Evolutionary conservation across 2,329 filamentous ascomycete species (phyloP), one percentile per base, ranked within the genome.

Genomic region (Colletotrichum sp.): DNA sequence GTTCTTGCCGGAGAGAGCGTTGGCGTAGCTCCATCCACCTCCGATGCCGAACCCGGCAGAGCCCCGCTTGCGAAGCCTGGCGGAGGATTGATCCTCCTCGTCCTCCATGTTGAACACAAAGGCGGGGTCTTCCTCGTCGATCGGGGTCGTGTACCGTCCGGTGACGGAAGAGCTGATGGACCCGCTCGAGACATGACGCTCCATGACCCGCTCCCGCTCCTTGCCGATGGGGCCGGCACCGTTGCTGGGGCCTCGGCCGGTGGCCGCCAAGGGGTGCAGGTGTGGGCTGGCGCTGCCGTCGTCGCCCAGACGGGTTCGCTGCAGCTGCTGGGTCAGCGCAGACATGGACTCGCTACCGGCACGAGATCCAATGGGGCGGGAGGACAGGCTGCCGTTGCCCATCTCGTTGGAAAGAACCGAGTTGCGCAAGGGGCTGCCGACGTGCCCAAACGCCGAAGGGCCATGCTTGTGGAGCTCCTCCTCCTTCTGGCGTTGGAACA

Each of bases 101-200:
- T 92, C 90, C 78, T 93, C 92, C 91, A 93, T 93, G 80, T 86
- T 90, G 81, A 93, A 93, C 16, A 93, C 90, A 78, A 93, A 92
- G 30, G 91, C 89, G 6, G 90, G 87, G 71, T 93, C 91, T 79
- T 93, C 92, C 80, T 93, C 92, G 75, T 93, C 91, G 77, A 93
- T 93, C 5, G 91, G 91, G 1, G 91, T 93, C 3, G 91, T 91
- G 81, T 92, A 92, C 18, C 92, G 86, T 24, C 90, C 90, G 52
- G 88, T 90, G 52, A 85, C 84, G 24, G 84, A 88, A 64, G 90
- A 91, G 78, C 89, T 87, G 79, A 92, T 89, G 78, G 91, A 92
- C 34, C 88, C 88, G 72, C 88, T 91, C 79, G 91, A 93, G 44
- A 92, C 86, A 81, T 92, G 91, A 64, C 91, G 88, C 79, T 93